phyloP scores from a whole-genome alignment of 78 protist genomes.

The Tieghemostelium lacteum region DNA sequence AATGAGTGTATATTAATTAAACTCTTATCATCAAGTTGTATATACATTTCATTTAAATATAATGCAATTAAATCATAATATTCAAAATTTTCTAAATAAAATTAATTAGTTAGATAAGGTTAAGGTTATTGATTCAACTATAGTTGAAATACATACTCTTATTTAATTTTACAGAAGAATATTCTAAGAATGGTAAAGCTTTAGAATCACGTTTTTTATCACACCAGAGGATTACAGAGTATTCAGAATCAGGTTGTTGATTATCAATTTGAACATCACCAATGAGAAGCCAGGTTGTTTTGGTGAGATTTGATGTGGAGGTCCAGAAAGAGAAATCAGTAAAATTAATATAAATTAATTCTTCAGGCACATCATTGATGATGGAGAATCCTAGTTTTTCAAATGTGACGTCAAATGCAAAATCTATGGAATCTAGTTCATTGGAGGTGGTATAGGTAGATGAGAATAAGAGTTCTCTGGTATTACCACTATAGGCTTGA shows the following conservation, averaged over 20 bases:
- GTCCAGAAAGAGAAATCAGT: slow-evolving; percentile 36
- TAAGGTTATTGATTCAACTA: not conserved
- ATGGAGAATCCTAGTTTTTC: slow-evolving; percentile 26
- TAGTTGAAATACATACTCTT: not conserved
- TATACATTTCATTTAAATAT: slow-evolving; percentile 63
- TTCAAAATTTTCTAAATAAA: slow-evolving; percentile 35
- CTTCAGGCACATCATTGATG: slow-evolving; percentile 67
- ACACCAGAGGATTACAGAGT: slow-evolving; percentile 64
- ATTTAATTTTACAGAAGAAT: slow-evolving; percentile 51
- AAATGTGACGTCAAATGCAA: slow-evolving; percentile 70
- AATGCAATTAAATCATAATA: slow-evolving; percentile 73
- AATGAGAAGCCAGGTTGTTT: slow-evolving; percentile 52
- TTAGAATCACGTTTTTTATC: slow-evolving; percentile 48
- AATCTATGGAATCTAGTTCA: slow-evolving; percentile 34
- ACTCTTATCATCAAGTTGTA: slow-evolving; percentile 58
- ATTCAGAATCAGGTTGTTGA: slow-evolving; percentile 74
- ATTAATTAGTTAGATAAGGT: not conserved
- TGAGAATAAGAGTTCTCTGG: slow-evolving; percentile 45
- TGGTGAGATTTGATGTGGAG: slow-evolving; percentile 36
- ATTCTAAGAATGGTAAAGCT: slow-evolving; percentile 67
- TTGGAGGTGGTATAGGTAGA: not conserved
- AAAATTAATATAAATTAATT: slow-evolving; percentile 33
- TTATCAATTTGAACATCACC: slow-evolving; percentile 77
- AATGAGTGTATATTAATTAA: slow-evolving; percentile 39
- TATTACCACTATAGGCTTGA: slow-evolving; percentile 53